These are phyloP conservation scores for Euclidium syriacum DNA, from an alignment of 345 rosid genomes.

Conservation along the genomic window DNA sequence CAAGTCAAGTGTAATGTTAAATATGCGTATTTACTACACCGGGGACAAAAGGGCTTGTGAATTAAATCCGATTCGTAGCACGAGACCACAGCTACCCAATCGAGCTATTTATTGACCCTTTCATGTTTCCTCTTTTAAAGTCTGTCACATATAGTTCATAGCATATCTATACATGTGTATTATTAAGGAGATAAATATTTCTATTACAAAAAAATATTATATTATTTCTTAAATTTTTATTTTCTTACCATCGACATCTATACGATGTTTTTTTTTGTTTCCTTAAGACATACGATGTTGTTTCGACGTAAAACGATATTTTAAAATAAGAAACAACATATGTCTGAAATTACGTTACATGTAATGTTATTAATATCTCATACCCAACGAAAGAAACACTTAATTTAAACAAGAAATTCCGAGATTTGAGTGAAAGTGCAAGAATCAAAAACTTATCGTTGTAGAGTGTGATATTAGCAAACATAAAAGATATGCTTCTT, in stretches of 20 bases:
- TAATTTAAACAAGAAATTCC: too few species aligned
- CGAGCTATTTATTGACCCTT: conserved; percentile 11
- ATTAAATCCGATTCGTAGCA: conserved; percentile 24
- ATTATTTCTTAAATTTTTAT: neutral
- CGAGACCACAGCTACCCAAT: conserved; percentile 24
- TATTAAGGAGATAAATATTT: neutral
- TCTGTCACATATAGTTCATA: neutral
- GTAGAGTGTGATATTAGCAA: too few species aligned
- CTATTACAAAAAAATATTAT: too few species aligned
- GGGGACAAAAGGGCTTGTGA: conserved; percentile 14
- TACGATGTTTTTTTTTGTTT: neutral
- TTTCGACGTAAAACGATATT: neutral
- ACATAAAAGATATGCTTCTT: too few species aligned
- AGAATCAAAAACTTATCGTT: too few species aligned
- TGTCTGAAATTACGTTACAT: neutral
- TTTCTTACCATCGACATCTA: neutral
- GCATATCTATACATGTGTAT: neutral
- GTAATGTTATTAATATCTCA: neutral
- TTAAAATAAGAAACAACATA: neutral
- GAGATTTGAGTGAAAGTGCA: too few species aligned
- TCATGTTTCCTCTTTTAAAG: conserved; percentile 24
- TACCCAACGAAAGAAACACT: neutral
- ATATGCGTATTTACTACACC: conserved; percentile 8
- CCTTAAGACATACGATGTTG: neutral
- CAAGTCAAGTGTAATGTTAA: conserved; percentile 11